phyloP scores from a whole-genome alignment of 257 asterid species.

The Coffea canephora region DNA sequence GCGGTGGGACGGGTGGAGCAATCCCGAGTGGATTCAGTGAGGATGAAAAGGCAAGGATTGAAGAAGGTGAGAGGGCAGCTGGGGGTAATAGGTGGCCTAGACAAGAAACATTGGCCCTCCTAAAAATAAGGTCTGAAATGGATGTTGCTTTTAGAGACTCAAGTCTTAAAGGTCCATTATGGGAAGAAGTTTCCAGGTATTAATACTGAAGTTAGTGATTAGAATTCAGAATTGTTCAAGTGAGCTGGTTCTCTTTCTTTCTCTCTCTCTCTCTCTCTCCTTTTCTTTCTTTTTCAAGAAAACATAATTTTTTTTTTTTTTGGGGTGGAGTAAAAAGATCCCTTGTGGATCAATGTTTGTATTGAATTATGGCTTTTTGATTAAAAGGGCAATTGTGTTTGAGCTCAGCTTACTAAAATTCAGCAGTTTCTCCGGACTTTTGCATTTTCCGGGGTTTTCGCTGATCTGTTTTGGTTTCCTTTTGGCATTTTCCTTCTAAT shows the following conservation, averaged over 20 bases:
- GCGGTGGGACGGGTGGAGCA: conserved; percentile 28
- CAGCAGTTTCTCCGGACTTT: conserved; percentile 50
- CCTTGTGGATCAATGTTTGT: conserved; percentile 34
- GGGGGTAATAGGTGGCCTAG: conserved; percentile 94
- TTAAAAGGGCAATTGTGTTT: conserved; percentile 29
- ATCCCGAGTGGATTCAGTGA: conserved; percentile 32
- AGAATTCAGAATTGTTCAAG: conserved; percentile 2
- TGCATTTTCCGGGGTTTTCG: conserved; percentile 41
- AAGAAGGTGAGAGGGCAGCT: conserved; percentile 52
- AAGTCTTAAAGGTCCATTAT: conserved; percentile 89
- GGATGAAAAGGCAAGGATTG: conserved; percentile 36
- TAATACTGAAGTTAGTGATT: background rate
- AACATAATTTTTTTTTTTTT: background rate
- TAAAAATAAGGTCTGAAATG: conserved; percentile 90
- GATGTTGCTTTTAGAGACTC: conserved; percentile 77
- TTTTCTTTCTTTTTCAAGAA: background rate
- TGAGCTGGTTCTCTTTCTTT: background rate
- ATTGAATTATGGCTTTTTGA: conserved; percentile 19
- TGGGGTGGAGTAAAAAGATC: conserved; percentile 21
- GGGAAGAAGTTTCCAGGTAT: conserved; percentile 96
- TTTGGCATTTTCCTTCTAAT: conserved; percentile 51
- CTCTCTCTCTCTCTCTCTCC: no score
- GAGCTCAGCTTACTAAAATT: conserved; percentile 42
- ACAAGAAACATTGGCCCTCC: conserved; percentile 79
- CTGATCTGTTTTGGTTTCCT: conserved; percentile 37